Conservation (phyloP, 805 yeast species). For the Teunomyces pallodes region DNA sequence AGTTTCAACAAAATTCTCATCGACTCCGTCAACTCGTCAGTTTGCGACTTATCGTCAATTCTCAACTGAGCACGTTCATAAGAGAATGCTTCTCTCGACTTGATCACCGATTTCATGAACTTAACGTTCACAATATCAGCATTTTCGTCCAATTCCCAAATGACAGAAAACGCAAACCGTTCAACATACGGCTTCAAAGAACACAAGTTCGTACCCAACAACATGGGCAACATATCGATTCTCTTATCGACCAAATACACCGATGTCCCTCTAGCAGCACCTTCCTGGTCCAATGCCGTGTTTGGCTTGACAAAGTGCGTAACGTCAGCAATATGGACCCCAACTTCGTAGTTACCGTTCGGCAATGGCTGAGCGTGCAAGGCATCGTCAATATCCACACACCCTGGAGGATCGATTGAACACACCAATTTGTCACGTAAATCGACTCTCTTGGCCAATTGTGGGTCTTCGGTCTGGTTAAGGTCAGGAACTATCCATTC, state of each 20-base stretch:
- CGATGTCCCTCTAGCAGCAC: slow-evolving; percentile 96
- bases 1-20: slow-evolving; percentile 77
- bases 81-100: slow-evolving; percentile 90
- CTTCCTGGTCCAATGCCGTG: slow-evolving; percentile 91
- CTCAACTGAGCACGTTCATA: slow-evolving; percentile 90
- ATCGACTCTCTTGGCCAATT: slow-evolving; percentile 68
- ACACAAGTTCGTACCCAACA: slow-evolving; percentile 93
- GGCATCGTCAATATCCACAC: slow-evolving; percentile 99
- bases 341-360: slow-evolving; percentile 94
- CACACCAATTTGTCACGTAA: slow-evolving; percentile 87
- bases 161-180: slow-evolving; percentile 89
- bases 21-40: slow-evolving; percentile 83
- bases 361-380: slow-evolving; percentile 81
- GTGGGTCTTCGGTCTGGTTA: slow-evolving; percentile 49
- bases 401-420: slow-evolving; percentile 95
- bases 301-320: slow-evolving; percentile 94
- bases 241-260: slow-evolving; percentile 96
- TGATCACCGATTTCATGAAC: slow-evolving; percentile 83
- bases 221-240: slow-evolving; percentile 96
- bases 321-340: slow-evolving; percentile 99
- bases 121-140: slow-evolving; percentile 80
- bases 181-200: slow-evolving; percentile 94
- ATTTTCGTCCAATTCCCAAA: slow-evolving; percentile 89
- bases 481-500: slow-evolving; percentile 85
- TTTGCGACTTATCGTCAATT: slow-evolving; percentile 73